These are phyloP conservation scores for Rossbeevera mucosa DNA, from an alignment of 768 basidiomycete genomes.

Conservation along the genomic window DNA sequence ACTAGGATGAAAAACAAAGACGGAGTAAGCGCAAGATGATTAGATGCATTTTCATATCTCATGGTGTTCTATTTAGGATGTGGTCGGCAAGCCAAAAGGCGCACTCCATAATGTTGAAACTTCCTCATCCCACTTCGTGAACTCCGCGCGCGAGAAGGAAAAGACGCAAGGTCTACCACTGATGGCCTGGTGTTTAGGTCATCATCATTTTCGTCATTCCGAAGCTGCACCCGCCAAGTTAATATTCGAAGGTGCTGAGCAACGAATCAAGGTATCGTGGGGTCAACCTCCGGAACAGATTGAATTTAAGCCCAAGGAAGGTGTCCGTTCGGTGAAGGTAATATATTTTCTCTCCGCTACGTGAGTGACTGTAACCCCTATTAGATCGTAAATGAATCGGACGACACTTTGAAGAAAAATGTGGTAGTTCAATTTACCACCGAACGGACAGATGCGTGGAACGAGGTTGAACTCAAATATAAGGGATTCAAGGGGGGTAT, in stretches of 20 bases:
- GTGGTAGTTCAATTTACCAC: constrained; percentile 22
- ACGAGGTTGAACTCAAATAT: constrained; percentile 4
- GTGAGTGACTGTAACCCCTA: neutral
- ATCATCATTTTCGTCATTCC: constrained; percentile 13
- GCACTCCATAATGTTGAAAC: constrained; percentile 23
- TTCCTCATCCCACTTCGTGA: constrained; percentile 25
- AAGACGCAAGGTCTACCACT: constrained; percentile 15
- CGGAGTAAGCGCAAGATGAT: constrained; percentile 16
- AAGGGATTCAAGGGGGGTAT: constrained; percentile 25
- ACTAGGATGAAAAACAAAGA: constrained; percentile 24
- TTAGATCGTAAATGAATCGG: constrained; percentile 24
- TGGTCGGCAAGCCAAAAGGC: neutral
- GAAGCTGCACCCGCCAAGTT: constrained; percentile 11
- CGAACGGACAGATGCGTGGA: constrained; percentile 2
- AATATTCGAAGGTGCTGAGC: constrained; percentile 5
- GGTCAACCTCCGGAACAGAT: constrained; percentile 8
- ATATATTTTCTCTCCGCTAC: neutral
- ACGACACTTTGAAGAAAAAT: constrained; percentile 7
- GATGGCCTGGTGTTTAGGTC: constrained; percentile 27
- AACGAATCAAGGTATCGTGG: constrained; percentile 9
- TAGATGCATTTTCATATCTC: constrained; percentile 1
- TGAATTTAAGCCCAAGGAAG: constrained; percentile 17
- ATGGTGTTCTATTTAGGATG: constrained; percentile 7
- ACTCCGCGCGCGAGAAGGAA: constrained; percentile 14
- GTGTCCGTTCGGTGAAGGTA: constrained; percentile 14